Conservation (phyloP, 805 yeast species). For the Wickerhamiella domercqiae region DNA sequence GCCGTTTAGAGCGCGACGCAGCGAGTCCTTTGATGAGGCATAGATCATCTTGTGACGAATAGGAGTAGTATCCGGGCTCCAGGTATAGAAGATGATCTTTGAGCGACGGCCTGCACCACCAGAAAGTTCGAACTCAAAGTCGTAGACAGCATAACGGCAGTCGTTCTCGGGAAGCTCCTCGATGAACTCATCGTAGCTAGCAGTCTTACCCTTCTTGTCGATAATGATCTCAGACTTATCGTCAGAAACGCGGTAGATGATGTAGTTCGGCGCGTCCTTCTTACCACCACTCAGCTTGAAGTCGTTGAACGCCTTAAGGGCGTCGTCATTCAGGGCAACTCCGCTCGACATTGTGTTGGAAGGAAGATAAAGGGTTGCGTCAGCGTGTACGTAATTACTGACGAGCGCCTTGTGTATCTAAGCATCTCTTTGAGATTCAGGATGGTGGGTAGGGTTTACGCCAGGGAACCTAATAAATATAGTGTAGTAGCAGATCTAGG, state of each 20-base stretch:
- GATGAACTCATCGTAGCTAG: conserved; percentile 71
- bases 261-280: conserved; percentile 50
- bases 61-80: conserved; percentile 98
- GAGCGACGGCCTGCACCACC: conserved; percentile 87
- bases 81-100: conserved; percentile 59
- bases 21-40: conserved; percentile 95
- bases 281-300: conserved; percentile 70
- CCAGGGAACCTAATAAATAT: too few species aligned
- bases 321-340: conserved; percentile 79
- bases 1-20: conserved; percentile 95
- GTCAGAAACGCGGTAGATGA: conserved; percentile 69
- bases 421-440: too few species aligned
- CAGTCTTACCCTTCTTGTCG: conserved; percentile 60
- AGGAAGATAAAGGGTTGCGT: not conserved
- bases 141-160: conserved; percentile 92
- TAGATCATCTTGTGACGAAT: conserved; percentile 91
- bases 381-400: not conserved
- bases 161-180: conserved; percentile 88
- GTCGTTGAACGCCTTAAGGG: conserved; percentile 86
- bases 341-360: conserved; percentile 26
- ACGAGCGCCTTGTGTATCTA: too few species aligned
- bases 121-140: conserved; percentile 84
- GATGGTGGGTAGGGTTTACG: too few species aligned
- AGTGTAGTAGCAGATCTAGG: too few species aligned
- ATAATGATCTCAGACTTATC: conserved; percentile 84